These are phyloP conservation scores for Taphrina sp. DNA, from an alignment of 1,139 yeast genomes.

Conservation along the genomic window DNA sequence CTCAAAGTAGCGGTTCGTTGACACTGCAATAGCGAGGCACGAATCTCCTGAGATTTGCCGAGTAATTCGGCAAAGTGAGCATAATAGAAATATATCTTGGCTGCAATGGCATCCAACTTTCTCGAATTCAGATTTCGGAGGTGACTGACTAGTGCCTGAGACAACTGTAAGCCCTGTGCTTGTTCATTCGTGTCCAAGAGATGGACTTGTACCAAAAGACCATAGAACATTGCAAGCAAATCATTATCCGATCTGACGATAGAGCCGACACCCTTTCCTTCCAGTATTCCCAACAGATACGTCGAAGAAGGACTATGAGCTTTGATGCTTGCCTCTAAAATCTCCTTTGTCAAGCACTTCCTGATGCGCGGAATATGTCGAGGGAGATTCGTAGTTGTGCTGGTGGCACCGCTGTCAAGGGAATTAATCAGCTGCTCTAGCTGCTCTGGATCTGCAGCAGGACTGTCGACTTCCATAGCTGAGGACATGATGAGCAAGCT, in stretches of 20 bases:
- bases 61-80: conserved; percentile 72
- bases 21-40: conserved; percentile 66
- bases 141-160: conserved; percentile 54
- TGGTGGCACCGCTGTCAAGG: background rate
- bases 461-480: conserved; percentile 3
- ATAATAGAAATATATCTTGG: conserved; percentile 92
- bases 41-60: conserved; percentile 57
- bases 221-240: conserved; percentile 3
- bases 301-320: background rate
- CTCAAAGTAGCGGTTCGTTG: conserved; percentile 87
- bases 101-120: conserved; percentile 78
- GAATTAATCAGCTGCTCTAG: background rate
- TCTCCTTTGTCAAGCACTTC: background rate
- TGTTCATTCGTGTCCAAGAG: conserved; percentile 63
- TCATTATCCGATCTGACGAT: conserved; percentile 2
- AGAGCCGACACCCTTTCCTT: conserved; percentile 43
- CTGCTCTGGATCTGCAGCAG: background rate
- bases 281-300: conserved; percentile 48
- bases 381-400: conserved; percentile 1
- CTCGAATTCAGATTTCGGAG: conserved; percentile 71
- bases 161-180: conserved; percentile 40
- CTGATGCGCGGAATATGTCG: conserved; percentile 15
- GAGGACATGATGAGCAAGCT: conserved; percentile 4
- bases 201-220: conserved; percentile 54
- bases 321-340: conserved; percentile 1